These are phyloP conservation scores for Stachybotrys echinatus DNA, from an alignment of 2,329 filamentous ascomycete species.

Conservation along the genomic window DNA sequence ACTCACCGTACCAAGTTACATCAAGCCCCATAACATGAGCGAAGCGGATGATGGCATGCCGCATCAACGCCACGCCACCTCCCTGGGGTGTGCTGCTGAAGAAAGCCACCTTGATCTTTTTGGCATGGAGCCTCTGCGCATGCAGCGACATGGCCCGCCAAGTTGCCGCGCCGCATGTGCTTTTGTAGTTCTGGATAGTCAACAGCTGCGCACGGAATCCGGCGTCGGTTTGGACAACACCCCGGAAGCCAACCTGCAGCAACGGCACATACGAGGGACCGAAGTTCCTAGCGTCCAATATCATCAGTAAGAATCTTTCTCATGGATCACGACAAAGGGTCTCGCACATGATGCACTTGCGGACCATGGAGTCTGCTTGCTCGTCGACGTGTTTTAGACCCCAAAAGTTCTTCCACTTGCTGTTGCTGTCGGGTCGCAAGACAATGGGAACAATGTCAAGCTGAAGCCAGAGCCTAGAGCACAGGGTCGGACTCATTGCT, in stretches of 20 bases:
- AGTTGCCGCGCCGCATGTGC: constrained; percentile 55
- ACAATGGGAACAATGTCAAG: constrained; percentile 72
- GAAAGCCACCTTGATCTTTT: constrained; percentile 66
- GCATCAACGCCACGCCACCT: constrained; percentile 78
- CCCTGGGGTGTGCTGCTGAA: constrained; percentile 78
- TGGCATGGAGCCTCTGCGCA: constrained; percentile 55
- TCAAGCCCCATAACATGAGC: constrained; percentile 62
- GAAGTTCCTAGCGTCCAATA: constrained; percentile 54
- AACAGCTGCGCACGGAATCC: constrained; percentile 58
- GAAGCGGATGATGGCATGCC: constrained; percentile 71
- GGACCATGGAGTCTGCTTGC: constrained; percentile 74
- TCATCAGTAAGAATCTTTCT: background rate
- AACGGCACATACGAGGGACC: constrained; percentile 67
- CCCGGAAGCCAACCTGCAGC: constrained; percentile 61
- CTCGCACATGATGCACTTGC: constrained; percentile 66
- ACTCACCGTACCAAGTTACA: constrained; percentile 64
- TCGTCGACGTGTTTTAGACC: constrained; percentile 64
- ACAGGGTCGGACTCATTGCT: constrained; percentile 57
- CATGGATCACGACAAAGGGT: background rate
- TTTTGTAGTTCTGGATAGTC: constrained; percentile 50
- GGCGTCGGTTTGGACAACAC: constrained; percentile 66
- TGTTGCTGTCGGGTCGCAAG: constrained; percentile 43
- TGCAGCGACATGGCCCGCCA: constrained; percentile 63
- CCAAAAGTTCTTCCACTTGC: constrained; percentile 40
- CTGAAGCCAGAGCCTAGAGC: constrained; percentile 68